Percentiles rank a stretch among this genome's conserved stretches.
Conservation (phyloP, 805 yeast species). For the Candida oleophila region DNA sequence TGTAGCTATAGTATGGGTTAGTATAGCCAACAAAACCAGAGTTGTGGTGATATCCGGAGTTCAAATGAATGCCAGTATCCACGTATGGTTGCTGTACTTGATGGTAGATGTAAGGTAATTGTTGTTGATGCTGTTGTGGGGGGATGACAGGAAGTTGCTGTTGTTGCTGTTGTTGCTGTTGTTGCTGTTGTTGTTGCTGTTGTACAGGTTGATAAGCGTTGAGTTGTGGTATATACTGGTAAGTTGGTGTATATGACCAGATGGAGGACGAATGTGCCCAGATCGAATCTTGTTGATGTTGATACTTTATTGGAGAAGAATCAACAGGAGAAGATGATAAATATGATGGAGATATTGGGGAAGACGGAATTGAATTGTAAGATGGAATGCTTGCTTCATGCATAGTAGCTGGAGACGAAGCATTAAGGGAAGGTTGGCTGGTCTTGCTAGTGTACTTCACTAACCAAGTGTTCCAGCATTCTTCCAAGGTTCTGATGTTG, state of each 20-base stretch:
- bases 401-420: slow-evolving; percentile 14
- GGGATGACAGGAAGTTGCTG: slow-evolving; percentile 1
- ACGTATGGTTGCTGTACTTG: slow-evolving; percentile 1
- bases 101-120: neutral
- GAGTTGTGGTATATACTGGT: slow-evolving; percentile 14
- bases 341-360: slow-evolving; percentile 14
- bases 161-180: slow-evolving; percentile 4
- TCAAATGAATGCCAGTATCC: neutral
- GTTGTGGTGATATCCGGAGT: slow-evolving; percentile 5
- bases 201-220: neutral
- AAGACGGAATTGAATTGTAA: slow-evolving; percentile 22
- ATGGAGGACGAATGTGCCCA: slow-evolving; percentile 21
- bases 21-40: slow-evolving; percentile 30
- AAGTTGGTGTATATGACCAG: slow-evolving; percentile 26
- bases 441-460: slow-evolving; percentile 26
- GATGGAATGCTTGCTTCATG: slow-evolving; percentile 22
- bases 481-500: slow-evolving; percentile 41
- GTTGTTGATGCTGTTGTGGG: slow-evolving; percentile 2
- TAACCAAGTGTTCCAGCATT: slow-evolving; percentile 46
- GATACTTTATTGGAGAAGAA: slow-evolving; percentile 25
- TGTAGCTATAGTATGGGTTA: slow-evolving; percentile 37
- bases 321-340: slow-evolving; percentile 26
- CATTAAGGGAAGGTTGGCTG: slow-evolving; percentile 12
- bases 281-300: slow-evolving; percentile 21
- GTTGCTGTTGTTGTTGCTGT: neutral